Percentiles rank a stretch among this genome's conserved stretches.
These are phyloP conservation scores for Eucalyptus marginata DNA, from an alignment of 345 rosid species.

Conservation along the genomic window DNA sequence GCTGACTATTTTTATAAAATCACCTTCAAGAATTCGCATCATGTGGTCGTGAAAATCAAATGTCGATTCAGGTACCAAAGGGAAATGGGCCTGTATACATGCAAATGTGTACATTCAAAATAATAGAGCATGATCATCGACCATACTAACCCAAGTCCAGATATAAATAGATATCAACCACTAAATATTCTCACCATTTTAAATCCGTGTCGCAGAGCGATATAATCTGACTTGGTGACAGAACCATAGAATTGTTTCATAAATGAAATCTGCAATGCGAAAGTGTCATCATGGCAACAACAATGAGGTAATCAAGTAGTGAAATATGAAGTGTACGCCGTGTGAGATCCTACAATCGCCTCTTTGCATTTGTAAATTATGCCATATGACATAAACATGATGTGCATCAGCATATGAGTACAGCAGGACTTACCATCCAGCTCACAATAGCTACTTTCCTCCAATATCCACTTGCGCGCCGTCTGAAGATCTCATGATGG, in stretches of 20 bases:
- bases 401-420: neutral
- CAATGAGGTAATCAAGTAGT: neutral
- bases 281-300: neutral
- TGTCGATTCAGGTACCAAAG: neutral
- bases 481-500: constrained; percentile 10
- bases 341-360: neutral
- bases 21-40: constrained; percentile 46
- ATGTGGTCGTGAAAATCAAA: constrained; percentile 65
- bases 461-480: constrained; percentile 51
- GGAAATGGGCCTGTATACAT: constrained; percentile 31
- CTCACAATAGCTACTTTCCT: constrained; percentile 47
- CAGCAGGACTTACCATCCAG: constrained; percentile 48
- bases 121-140: neutral
- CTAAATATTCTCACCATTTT: constrained; percentile 29
- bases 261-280: constrained; percentile 52
- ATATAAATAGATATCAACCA: neutral
- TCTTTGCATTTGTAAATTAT: neutral
- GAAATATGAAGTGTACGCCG: neutral
- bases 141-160: neutral
- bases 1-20: constrained; percentile 61
- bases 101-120: neutral
- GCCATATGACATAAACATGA: neutral
- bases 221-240: constrained; percentile 72
- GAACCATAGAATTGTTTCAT: constrained; percentile 77
- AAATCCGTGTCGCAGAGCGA: constrained; percentile 68